A percentile compares a stretch with the other conserved stretches of the same genome.
Evolutionary conservation across 1,284 basidiomycete genomes (phyloP).

Genomic region (Volvariella volvacea): DNA sequence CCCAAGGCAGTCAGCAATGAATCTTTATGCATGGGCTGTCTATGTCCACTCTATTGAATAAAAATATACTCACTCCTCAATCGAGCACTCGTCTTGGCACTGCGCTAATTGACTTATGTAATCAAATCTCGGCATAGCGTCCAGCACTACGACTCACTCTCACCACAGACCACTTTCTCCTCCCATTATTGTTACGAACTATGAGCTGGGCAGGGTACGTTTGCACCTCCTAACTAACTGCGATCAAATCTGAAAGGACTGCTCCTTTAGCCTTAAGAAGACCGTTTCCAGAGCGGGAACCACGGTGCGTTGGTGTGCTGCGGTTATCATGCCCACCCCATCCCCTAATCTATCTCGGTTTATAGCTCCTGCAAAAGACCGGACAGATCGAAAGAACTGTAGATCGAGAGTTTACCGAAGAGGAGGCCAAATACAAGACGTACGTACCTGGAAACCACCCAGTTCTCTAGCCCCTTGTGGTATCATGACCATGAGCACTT

Average conservation of each 20-base stretch:
- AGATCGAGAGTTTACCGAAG: slow-evolving; percentile 89
- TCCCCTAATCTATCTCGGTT: slow-evolving; percentile 9
- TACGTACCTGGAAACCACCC: too few species aligned
- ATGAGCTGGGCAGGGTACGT: slow-evolving; percentile 43
- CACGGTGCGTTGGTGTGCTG: slow-evolving; percentile 34
- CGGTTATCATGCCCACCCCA: slow-evolving; percentile 12
- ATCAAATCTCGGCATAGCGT: too few species aligned
- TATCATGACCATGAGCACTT: too few species aligned
- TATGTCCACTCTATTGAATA: too few species aligned
- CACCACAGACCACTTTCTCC: too few species aligned
- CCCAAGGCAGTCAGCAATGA: too few species aligned
- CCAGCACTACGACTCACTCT: too few species aligned
- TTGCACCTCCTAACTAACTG: neutral
- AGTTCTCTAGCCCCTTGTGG: too few species aligned
- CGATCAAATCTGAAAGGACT: slow-evolving; percentile 4
- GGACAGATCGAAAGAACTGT: slow-evolving; percentile 96
- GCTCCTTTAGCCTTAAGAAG: slow-evolving; percentile 78
- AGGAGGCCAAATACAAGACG: slow-evolving; percentile 87
- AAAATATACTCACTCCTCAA: too few species aligned
- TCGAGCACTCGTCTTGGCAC: too few species aligned
- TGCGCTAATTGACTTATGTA: too few species aligned
- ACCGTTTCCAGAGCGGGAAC: slow-evolving; percentile 90
- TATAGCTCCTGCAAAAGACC: slow-evolving; percentile 89
- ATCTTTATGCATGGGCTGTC: too few species aligned
- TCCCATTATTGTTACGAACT: slow-evolving; percentile 7